Conservation (phyloP, 192 early-diverging fungal genomes). For the Allomyces arbusculus region DNA sequence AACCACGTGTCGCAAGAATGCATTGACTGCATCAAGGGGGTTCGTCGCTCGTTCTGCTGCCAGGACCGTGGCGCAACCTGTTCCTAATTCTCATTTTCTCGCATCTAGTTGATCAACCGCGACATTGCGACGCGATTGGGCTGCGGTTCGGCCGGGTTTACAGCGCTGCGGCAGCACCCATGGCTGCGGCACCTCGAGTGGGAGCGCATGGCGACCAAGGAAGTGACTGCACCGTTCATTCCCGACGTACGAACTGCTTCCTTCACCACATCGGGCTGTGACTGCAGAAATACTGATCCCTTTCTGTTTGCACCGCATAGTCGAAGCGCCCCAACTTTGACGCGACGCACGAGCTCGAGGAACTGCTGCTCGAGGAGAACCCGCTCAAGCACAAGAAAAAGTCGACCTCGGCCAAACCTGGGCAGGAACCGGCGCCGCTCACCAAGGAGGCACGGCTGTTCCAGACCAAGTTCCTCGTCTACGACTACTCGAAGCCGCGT, state of each 20-base stretch:
- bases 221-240: constrained; percentile 19
- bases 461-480: constrained; percentile 6
- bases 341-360: constrained; percentile 52
- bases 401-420: constrained; percentile 4
- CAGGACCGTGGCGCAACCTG: too few species aligned
- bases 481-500: constrained; percentile 1
- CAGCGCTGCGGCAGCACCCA: constrained; percentile 12
- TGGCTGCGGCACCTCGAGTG: constrained; percentile 30
- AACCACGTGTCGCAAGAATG: constrained; percentile 1
- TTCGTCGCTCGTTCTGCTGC: background rate
- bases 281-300: too few species aligned
- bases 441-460: constrained; percentile 5
- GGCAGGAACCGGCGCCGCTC: constrained; percentile 5
- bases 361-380: constrained; percentile 45
- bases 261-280: too few species aligned
- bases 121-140: too few species aligned
- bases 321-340: constrained; percentile 46
- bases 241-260: constrained; percentile 13
- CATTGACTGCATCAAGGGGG: background rate
- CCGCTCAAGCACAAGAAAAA: constrained; percentile 19
- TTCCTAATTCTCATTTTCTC: too few species aligned
- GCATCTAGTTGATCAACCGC: too few species aligned
- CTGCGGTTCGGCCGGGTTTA: too few species aligned
- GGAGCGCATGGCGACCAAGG: constrained; percentile 17
- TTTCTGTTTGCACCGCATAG: too few species aligned